Percentiles rank a stretch among this genome's conserved stretches.
Conservation (phyloP, 1,139 yeast genomes). For the Saccharomyces uvarum region DNA sequence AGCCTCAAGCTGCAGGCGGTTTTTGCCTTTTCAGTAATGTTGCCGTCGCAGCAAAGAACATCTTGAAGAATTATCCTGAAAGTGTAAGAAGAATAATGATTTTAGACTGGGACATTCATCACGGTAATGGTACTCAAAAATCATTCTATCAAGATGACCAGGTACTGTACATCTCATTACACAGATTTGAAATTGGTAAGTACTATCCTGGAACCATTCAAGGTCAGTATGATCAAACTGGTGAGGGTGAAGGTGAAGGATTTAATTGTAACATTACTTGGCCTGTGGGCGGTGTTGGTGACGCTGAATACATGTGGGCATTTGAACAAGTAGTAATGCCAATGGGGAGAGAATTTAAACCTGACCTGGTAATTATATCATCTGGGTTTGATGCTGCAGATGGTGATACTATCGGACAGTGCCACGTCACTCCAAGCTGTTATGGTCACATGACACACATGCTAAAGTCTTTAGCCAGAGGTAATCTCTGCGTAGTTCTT, state of each 20-base stretch:
- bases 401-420: slow-evolving; percentile 96
- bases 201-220: slow-evolving; percentile 94
- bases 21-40: slow-evolving; percentile 94
- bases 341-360: slow-evolving; percentile 78
- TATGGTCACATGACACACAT: slow-evolving; percentile 94
- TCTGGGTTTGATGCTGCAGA: slow-evolving; percentile 99
- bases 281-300: slow-evolving; percentile 89
- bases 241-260: slow-evolving; percentile 83
- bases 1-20: slow-evolving; percentile 94
- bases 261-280: slow-evolving; percentile 86
- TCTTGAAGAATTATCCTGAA: slow-evolving; percentile 78
- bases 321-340: slow-evolving; percentile 86
- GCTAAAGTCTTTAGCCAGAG: slow-evolving; percentile 80
- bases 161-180: slow-evolving; percentile 83
- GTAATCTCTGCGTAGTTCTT: slow-evolving; percentile 78
- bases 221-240: slow-evolving; percentile 67
- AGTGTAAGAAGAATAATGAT: slow-evolving; percentile 76
- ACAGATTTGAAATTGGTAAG: slow-evolving; percentile 84
- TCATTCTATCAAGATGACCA: slow-evolving; percentile 85
- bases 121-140: slow-evolving; percentile 96
- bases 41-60: slow-evolving; percentile 90
- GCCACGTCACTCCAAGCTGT: slow-evolving; percentile 92
- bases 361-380: slow-evolving; percentile 86
- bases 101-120: slow-evolving; percentile 96
- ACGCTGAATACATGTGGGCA: slow-evolving; percentile 92